A percentile compares a stretch with the other conserved stretches of the same genome.
phyloP scores from a whole-genome alignment of 768 basidiomycete species.

The Leccinum incarnatum region DNA sequence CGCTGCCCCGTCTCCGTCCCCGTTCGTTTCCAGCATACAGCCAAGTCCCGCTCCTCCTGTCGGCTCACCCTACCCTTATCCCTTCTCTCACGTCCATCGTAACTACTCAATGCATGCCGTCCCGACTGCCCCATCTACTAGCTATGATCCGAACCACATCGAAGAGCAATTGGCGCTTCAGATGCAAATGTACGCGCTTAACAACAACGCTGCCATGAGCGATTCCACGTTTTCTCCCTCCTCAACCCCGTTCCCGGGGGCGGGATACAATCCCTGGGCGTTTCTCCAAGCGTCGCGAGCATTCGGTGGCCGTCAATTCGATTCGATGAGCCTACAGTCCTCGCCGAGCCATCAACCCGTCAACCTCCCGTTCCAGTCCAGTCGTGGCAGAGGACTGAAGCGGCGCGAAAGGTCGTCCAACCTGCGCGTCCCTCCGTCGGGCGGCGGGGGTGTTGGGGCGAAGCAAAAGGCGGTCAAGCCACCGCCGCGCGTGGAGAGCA shows the following conservation, averaged over 20 bases:
- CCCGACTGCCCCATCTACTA: constrained; percentile 40
- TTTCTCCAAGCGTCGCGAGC: constrained; percentile 56
- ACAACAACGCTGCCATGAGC: constrained; percentile 60
- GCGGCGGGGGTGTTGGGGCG: too few relatives aligned
- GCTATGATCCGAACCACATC: constrained; percentile 46
- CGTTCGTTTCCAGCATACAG: constrained; percentile 53
- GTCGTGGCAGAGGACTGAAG: constrained; percentile 44
- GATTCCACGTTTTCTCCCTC: constrained; percentile 80
- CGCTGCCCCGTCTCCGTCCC: constrained; percentile 70
- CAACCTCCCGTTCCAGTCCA: constrained; percentile 47
- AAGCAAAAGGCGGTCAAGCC: too few relatives aligned
- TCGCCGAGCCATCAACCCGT: constrained; percentile 35
- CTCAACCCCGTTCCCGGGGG: constrained; percentile 66
- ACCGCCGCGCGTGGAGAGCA: too few relatives aligned
- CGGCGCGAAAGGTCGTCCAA: constrained; percentile 41
- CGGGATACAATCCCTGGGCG: constrained; percentile 71
- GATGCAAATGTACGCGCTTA: constrained; percentile 75
- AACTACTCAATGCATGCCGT: constrained; percentile 34
- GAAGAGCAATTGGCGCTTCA: constrained; percentile 72
- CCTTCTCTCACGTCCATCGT: constrained; percentile 42
- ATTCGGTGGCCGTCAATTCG: constrained; percentile 43
- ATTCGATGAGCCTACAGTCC: constrained; percentile 56
- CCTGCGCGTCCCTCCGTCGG: constrained; percentile 24
- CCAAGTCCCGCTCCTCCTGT: constrained; percentile 54
- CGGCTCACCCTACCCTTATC: constrained; percentile 80